Base-by-base conservation (phyloP, 2,329 filamentous ascomycete genomes). In the Ophiostoma sp. region DNA sequence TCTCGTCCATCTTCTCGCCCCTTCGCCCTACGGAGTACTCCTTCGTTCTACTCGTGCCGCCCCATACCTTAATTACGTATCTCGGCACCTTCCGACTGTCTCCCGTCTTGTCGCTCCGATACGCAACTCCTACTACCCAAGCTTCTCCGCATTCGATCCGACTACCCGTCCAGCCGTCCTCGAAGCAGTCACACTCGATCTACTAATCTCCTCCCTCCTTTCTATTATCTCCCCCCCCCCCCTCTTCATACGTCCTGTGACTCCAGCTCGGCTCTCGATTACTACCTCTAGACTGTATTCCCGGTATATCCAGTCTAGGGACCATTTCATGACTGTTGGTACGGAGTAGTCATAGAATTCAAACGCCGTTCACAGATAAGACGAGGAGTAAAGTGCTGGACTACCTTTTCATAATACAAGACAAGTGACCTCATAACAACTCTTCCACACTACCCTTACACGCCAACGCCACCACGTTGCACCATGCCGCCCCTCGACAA, bases 81-180 rank as follows among this genome's bases (percentile, higher is more conserved):
- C 27, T 27, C 49, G 49, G 49, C 49, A 55, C 8, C 49, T 11
- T 55, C 49, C 49, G 49, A 55, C 12, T 9, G 27, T 27, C 8
- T 14, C 49, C n/a, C n/a, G 49, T 55, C n/a, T 55, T 55, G 49
- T 27, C 49, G 49, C 49, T 55, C 49, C 49, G 49, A 55, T 55
- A 55, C 49, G 49, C 49, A 27, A 27, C 8, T 11, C 49, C 27
- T 36, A 9, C 9, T 18, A 55, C 8, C n/a, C 49, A n/a, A 27
- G n/a, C 18, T 55, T 55, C 49, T 55, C 49, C 49, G 49, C 49
- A 55, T 55, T 55, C 11, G n/a, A 55, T 11, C 49, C 49, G n/a
- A 55, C 49, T 55, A 55, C n/a, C 49, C 49, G 14, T 9, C 49
- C 27, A n/a, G 49, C 27, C 27, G 27, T 27, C 27, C 27, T 27